Percentiles rank a stretch among this genome's conserved stretches.
These are phyloP conservation scores for Pseudocercospora cruenta DNA, from an alignment of 2,329 filamentous ascomycete species.

Conservation along the genomic window DNA sequence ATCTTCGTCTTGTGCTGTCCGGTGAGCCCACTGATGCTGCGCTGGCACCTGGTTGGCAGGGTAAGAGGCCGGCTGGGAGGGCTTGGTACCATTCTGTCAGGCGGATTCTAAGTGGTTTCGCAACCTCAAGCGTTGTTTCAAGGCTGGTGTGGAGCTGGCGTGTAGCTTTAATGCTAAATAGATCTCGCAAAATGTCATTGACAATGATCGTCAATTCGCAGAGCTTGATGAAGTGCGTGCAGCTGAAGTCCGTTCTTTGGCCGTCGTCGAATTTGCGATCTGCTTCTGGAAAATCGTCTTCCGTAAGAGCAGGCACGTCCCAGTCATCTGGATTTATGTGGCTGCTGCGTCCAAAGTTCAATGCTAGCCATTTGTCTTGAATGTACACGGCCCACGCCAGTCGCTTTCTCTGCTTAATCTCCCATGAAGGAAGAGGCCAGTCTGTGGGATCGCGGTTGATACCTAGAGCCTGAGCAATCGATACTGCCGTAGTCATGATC, in stretches of 20 bases:
- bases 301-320: constrained; percentile 53
- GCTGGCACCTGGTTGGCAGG: constrained; percentile 15
- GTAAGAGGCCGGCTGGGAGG: constrained; percentile 44
- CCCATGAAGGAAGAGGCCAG: constrained; percentile 67
- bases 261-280: constrained; percentile 27
- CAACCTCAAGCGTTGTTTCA: constrained; percentile 50
- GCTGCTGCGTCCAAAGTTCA: constrained; percentile 61
- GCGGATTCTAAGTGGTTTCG: constrained; percentile 53
- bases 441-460: constrained; percentile 64
- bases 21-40: constrained; percentile 23
- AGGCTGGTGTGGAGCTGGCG: constrained; percentile 50
- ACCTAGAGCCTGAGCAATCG: constrained; percentile 61
- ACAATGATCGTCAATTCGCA: constrained; percentile 57
- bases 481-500: constrained; percentile 46
- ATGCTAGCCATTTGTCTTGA: constrained; percentile 66
- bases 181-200: constrained; percentile 53
- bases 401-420: constrained; percentile 63
- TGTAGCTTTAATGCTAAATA: constrained; percentile 39
- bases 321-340: constrained; percentile 60
- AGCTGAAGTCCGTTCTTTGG: constrained; percentile 19
- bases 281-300: constrained; percentile 48
- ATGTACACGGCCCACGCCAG: constrained; percentile 68
- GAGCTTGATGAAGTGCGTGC: constrained; percentile 55
- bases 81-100: constrained; percentile 55
- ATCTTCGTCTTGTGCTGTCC: constrained; percentile 19